Evolutionary conservation across 2,329 filamentous ascomycete species (phyloP).

Genomic region (Sordariomycetes sp.): DNA sequence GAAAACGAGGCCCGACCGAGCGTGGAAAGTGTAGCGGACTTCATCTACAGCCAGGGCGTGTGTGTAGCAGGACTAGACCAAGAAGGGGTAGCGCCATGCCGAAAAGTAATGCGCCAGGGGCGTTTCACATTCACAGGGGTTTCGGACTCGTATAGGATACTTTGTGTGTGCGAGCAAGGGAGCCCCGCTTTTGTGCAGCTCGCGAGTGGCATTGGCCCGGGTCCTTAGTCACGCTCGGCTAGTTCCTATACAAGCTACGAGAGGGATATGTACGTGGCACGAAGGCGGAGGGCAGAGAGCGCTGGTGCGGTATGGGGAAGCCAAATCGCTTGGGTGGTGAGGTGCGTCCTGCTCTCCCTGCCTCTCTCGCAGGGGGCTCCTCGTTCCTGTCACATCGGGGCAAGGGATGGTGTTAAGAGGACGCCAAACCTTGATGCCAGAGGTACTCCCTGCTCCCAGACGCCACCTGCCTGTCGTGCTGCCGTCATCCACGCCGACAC

Average conservation of each 20-base stretch:
- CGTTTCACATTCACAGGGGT: constrained; percentile 4
- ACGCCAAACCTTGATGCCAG: too few species aligned
- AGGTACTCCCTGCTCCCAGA: too few species aligned
- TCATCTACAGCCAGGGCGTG: background rate
- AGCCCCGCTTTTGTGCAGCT: background rate
- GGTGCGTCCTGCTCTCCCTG: too few species aligned
- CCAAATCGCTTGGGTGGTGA: background rate
- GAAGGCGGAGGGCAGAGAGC: background rate
- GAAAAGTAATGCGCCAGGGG: constrained; percentile 3
- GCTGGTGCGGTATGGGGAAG: background rate
- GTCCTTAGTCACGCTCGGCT: background rate
- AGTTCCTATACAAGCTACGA: background rate
- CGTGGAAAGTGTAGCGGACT: background rate
- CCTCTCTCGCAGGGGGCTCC: too few species aligned
- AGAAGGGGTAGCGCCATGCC: background rate
- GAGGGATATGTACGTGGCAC: background rate
- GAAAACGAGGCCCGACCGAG: too few species aligned
- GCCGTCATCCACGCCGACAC: too few species aligned
- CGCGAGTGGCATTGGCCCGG: background rate
- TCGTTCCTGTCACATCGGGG: too few species aligned
- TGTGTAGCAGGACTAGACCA: background rate
- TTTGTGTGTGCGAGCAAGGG: background rate
- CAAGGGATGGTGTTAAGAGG: too few species aligned
- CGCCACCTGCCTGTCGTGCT: too few species aligned
- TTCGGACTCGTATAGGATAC: background rate